Conservation (phyloP, 129 eudicot species). For the Arctium minus region DNA sequence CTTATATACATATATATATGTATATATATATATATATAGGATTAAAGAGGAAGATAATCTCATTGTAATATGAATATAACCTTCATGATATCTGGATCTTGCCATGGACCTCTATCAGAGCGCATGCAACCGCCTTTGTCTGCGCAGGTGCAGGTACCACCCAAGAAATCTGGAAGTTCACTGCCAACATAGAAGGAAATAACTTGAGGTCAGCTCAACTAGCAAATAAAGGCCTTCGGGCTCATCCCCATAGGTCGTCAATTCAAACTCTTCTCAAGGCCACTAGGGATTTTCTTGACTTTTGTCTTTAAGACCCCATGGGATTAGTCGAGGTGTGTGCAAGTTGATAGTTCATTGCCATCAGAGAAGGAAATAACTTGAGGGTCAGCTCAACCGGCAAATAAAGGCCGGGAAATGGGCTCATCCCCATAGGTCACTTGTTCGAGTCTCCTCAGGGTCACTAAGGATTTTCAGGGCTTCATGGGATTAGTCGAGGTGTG, state of each 20-base stretch:
- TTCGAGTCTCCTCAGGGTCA: no score
- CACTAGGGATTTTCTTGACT: not conserved
- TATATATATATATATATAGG: not conserved
- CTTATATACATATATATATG: not conserved
- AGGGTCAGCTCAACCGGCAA: no score
- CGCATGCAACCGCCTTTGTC: slow-evolving; percentile 88
- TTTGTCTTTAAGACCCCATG: not conserved
- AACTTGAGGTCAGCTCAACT: not conserved
- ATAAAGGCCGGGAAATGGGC: not conserved
- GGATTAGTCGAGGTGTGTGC: no score
- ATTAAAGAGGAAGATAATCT: not conserved
- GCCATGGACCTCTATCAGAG: slow-evolving; percentile 98
- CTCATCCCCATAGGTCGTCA: not conserved
- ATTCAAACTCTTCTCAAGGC: not conserved
- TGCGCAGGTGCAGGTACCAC: slow-evolving; percentile 85
- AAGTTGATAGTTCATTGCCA: no score
- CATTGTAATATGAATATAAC: slow-evolving; percentile 21
- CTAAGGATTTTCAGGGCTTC: no score
- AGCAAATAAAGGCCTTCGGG: not conserved
- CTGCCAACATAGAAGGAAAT: slow-evolving; percentile 37
- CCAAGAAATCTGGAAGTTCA: slow-evolving; percentile 92
- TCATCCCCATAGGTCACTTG: not conserved
- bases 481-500: not conserved
- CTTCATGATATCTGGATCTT: slow-evolving; percentile 89
- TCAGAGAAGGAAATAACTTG: no score